phyloP scores from a whole-genome alignment of 2,329 filamentous ascomycete genomes.

The Davidsoniella australis region DNA sequence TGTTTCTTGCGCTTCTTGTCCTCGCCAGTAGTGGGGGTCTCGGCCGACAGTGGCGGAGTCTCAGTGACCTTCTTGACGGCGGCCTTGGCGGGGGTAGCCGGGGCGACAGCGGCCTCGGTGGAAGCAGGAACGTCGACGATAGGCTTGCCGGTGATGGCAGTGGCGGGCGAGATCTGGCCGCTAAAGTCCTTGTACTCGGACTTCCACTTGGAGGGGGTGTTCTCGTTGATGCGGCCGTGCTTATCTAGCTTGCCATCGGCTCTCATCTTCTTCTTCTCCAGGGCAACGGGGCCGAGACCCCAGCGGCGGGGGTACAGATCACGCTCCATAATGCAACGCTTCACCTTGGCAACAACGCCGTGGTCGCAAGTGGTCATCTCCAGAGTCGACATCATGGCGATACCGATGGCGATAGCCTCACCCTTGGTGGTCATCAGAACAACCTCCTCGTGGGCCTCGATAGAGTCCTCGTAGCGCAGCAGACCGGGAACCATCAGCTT shows the following conservation, averaged over 20 bases:
- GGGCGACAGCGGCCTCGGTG: slow-evolving; percentile 15
- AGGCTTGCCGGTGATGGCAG: slow-evolving; percentile 27
- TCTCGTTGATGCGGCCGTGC: slow-evolving; percentile 82
- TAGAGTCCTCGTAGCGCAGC: slow-evolving; percentile 76
- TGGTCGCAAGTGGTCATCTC: slow-evolving; percentile 96
- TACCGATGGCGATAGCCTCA: slow-evolving; percentile 90
- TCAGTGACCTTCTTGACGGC: slow-evolving; percentile 21
- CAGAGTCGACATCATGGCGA: slow-evolving; percentile 94
- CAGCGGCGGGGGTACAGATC: slow-evolving; percentile 93
- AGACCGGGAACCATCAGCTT: slow-evolving; percentile 97
- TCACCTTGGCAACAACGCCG: slow-evolving; percentile 95
- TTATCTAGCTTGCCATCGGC: slow-evolving; percentile 96
- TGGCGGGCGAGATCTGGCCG: slow-evolving; percentile 27
- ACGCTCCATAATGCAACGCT: slow-evolving; percentile 99
- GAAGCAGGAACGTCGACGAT: slow-evolving; percentile 28
- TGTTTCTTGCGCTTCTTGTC: slow-evolving; percentile 66
- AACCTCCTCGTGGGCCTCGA: slow-evolving; percentile 90
- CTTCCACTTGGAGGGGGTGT: slow-evolving; percentile 87
- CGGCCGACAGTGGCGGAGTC: slow-evolving; percentile 21
- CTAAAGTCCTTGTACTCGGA: slow-evolving; percentile 82
- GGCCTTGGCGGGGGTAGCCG: slow-evolving; percentile 18
- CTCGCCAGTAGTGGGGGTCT: slow-evolving; percentile 32
- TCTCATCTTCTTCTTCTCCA: slow-evolving; percentile 99
- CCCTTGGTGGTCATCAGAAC: slow-evolving; percentile 98
- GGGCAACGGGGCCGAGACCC: slow-evolving; percentile 83